These are phyloP conservation scores for Candolleomyces aberdarensis DNA, from an alignment of 768 basidiomycete species.

Conservation along the genomic window DNA sequence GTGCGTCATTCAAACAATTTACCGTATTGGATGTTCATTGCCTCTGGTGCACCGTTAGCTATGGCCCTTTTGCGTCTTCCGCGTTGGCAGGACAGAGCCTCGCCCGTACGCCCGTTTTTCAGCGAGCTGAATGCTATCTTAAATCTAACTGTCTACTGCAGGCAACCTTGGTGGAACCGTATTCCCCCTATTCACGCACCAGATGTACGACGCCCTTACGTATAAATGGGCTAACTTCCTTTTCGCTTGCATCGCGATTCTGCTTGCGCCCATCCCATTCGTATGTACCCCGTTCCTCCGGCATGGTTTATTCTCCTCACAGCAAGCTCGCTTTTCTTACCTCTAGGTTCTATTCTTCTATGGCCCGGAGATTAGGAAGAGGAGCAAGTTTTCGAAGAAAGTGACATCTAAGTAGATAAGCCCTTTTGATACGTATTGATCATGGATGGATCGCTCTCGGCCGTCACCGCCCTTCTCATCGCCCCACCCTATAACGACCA, in stretches of 20 bases:
- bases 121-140: not conserved
- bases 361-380: constrained; percentile 36
- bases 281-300: constrained; percentile 28
- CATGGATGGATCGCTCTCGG: not conserved
- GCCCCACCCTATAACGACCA: too few species aligned
- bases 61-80: constrained; percentile 63
- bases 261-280: constrained; percentile 61
- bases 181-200: constrained; percentile 62
- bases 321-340: not conserved
- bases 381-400: constrained; percentile 39
- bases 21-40: not conserved
- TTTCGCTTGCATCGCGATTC: constrained; percentile 47
- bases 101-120: constrained; percentile 36
- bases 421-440: not conserved
- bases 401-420: constrained; percentile 14
- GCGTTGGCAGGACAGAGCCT: constrained; percentile 68
- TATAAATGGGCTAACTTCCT: constrained; percentile 62
- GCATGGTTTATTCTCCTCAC: not conserved
- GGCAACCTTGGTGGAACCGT: constrained; percentile 48
- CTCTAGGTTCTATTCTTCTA: constrained; percentile 39
- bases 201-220: constrained; percentile 53
- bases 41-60: constrained; percentile 24
- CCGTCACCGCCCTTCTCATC: too few species aligned
- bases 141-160: constrained; percentile 15
- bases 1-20: constrained; percentile 26